Conservation (phyloP, 176 grass and related monocot genomes). For the Aechmea fasciata region DNA sequence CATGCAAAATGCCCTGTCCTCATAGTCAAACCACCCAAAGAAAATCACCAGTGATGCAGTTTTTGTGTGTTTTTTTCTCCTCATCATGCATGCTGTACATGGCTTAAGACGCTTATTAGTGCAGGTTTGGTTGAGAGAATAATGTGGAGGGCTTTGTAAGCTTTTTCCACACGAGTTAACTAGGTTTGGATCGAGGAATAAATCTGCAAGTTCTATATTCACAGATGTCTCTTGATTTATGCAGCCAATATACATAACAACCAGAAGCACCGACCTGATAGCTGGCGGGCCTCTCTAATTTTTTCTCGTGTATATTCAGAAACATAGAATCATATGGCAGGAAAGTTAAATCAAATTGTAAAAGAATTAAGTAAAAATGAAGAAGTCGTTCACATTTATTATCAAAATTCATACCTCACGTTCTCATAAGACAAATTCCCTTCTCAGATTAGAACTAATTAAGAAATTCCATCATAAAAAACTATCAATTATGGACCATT, state of each 20-base stretch:
- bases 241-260: neutral
- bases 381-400: no score
- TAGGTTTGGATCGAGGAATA: neutral
- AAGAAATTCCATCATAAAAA: no score
- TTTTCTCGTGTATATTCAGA: no score
- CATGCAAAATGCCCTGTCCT: slow-evolving; percentile 63
- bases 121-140: neutral
- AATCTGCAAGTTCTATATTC: neutral
- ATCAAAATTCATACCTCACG: no score
- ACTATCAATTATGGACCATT: no score
- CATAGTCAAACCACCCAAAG: slow-evolving; percentile 40
- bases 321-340: no score
- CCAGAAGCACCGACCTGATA: neutral
- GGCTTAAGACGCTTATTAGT: neutral
- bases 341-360: no score
- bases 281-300: no score
- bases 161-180: neutral
- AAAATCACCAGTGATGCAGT: neutral
- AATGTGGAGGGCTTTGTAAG: neutral
- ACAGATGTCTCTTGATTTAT: neutral
- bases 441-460: no score
- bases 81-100: neutral
- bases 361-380: no score
- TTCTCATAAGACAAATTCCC: no score
- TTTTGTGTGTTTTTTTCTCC: neutral